Conservation (phyloP, 768 basidiomycete species). For the Kwoniella bestiolae region DNA sequence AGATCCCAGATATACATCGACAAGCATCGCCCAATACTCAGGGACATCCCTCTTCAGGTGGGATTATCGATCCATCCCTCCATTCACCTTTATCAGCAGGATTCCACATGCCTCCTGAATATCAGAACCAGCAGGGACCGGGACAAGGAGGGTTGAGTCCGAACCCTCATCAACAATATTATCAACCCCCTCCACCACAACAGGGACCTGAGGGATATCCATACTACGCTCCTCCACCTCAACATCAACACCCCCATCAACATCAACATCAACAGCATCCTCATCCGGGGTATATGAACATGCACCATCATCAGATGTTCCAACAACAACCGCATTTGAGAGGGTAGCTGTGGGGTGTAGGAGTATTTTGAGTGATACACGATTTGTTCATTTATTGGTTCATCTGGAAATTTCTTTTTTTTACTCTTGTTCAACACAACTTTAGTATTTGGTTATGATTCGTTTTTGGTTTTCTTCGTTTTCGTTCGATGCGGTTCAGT, state of each 20-base stretch:
- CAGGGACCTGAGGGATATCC: slow-evolving; percentile 24
- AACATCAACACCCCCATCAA: slow-evolving; percentile 3
- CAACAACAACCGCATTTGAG: slow-evolving; percentile 30
- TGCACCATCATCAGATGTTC: slow-evolving; percentile 34
- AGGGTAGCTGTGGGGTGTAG: neutral
- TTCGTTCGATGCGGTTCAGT: neutral
- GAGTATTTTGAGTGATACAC: too few relatives aligned
- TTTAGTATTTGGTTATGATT: too few relatives aligned
- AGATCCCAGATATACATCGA: slow-evolving; percentile 51
- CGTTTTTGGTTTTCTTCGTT: too few relatives aligned
- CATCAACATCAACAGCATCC: slow-evolving; percentile 20
- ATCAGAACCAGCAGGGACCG: slow-evolving; percentile 20
- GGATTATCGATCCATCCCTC: slow-evolving; percentile 26
- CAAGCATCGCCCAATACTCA: slow-evolving; percentile 33
- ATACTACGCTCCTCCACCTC: slow-evolving; percentile 29
- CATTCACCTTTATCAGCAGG: slow-evolving; percentile 43
- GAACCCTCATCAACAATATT: slow-evolving; percentile 9
- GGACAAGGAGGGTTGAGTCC: slow-evolving; percentile 13
- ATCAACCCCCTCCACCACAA: slow-evolving; percentile 26
- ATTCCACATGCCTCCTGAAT: slow-evolving; percentile 34
- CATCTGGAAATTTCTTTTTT: neutral
- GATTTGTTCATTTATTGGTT: too few relatives aligned
- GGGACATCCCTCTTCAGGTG: slow-evolving; percentile 15
- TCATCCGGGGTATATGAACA: slow-evolving; percentile 20
- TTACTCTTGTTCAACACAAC: too few relatives aligned